Percentiles rank a stretch among this genome's conserved stretches.
Evolutionary conservation across 768 basidiomycete species (phyloP).

Genomic region (Artomyces pyxidatus): DNA sequence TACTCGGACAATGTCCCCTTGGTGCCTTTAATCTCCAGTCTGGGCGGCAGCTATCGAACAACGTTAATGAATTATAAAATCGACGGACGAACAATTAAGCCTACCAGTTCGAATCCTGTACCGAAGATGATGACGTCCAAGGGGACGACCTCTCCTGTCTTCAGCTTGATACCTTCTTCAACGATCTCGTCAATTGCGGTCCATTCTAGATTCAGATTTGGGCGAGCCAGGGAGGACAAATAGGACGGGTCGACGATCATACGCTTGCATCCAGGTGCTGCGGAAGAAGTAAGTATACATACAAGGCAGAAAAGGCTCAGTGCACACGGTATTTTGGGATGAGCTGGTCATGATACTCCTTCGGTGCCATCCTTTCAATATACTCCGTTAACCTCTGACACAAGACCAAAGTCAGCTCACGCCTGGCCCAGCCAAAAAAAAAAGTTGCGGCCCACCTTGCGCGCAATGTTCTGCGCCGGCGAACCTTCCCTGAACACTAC

Average conservation of each 20-base stretch:
- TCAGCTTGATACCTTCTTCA: conserved; percentile 40
- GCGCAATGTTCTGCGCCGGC: neutral
- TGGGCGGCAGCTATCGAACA: conserved; percentile 4
- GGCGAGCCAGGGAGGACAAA: conserved; percentile 39
- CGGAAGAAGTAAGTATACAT: neutral
- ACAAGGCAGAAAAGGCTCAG: neutral
- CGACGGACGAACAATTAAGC: conserved; percentile 12
- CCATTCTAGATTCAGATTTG: conserved; percentile 47
- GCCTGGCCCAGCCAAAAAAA: neutral
- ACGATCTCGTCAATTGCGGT: conserved; percentile 40
- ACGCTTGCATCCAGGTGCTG: conserved; percentile 57
- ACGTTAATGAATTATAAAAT: neutral
- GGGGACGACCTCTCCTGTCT: conserved; percentile 39
- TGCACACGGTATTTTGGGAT: conserved; percentile 45
- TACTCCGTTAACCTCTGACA: conserved; percentile 34
- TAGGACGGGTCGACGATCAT: conserved; percentile 55
- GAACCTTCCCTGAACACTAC: conserved; percentile 1
- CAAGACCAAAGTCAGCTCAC: neutral
- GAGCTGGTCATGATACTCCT: conserved; percentile 21
- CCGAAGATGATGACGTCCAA: conserved; percentile 52
- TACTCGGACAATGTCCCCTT: conserved; percentile 39
- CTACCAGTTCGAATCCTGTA: conserved; percentile 45
- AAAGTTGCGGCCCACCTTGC: conserved; percentile 1
- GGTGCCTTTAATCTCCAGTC: conserved; percentile 30
- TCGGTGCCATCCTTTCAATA: conserved; percentile 39